Evolutionary conservation across 1,284 basidiomycete genomes (phyloP), one percentile per base, ranked within the genome.

Genomic region (Sporisorium sorghi): DNA sequence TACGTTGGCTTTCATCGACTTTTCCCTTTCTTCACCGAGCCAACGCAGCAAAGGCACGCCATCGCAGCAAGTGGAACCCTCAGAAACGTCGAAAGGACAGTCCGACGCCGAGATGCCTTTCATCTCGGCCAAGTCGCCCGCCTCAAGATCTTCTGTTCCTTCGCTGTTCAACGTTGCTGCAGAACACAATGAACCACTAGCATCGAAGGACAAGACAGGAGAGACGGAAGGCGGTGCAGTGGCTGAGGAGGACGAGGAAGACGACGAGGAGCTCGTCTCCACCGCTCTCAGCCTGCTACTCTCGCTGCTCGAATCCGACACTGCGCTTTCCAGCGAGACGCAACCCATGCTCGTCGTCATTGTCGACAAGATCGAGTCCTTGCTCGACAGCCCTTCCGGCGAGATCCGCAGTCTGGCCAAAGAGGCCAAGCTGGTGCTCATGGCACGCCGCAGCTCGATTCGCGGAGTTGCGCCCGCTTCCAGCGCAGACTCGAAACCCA

Each of bases 381-480:
- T 71, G 4, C 73, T 73, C 59, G 75, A 81, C 49, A 65, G 60
- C n/a, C 11, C 23, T 1, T 55, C 74, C 24, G 43, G 15, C 11
- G 79, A 80, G 30, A 58, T 88, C 88, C 2, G 85, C 87, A 85
- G 88, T 6, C 85, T 92, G 5, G 89, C 91, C 0, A 88, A 90
- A 24, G 93, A 95, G 85, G 92, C 92, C 4, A 87, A 89, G 56
- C 89, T 95, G 82, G 90, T 93, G 14, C 89, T 96, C 77, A 91
- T 91, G 2, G 91, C 92, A 8, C 91, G 57, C 89, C 90, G 2
- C 23, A 71, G 54, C 23, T 55, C 64, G 9, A 58, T 58, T 5
- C 64, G 52, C 11, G 57, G 49, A 12, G 17, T 51, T 10, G 17
- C 33, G n/a, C 52, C 57, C 15, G 23, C 55, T 5, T 5, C 15